Percentiles rank a stretch among this genome's conserved stretches.
Conservation (phyloP, 176 grass and related monocot species). For the Eleusine indica region DNA sequence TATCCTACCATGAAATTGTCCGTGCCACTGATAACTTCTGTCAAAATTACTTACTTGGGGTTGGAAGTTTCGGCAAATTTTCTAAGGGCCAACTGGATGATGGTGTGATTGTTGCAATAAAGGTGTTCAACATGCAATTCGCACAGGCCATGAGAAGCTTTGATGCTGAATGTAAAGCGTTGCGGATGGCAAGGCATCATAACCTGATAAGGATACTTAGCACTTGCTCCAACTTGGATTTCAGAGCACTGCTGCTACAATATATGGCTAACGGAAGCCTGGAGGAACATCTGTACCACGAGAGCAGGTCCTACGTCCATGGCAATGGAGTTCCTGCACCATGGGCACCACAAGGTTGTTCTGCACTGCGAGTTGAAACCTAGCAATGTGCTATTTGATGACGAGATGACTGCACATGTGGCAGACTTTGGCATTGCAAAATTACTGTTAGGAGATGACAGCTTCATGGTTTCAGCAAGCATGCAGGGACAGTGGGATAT, state of each 20-base stretch:
- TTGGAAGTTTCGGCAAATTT: conserved; percentile 5
- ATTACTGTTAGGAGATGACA: background rate
- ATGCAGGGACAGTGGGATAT: conserved; percentile 1
- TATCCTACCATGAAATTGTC: conserved; percentile 5
- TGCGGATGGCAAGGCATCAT: background rate
- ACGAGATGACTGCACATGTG: background rate
- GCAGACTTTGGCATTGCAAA: conserved; percentile 12
- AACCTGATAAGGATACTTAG: conserved; percentile 4
- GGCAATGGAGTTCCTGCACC: conserved; percentile 4
- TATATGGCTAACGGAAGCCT: background rate
- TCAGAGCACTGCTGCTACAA: background rate
- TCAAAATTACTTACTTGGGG: background rate
- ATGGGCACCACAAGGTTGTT: background rate
- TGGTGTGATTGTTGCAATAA: background rate
- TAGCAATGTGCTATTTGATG: conserved; percentile 1
- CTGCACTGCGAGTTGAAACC: conserved; percentile 18
- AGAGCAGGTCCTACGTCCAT: background rate
- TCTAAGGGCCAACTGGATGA: conserved; percentile 1
- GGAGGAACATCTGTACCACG: background rate
- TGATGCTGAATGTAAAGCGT: background rate
- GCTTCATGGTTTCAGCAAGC: background rate
- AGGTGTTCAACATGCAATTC: background rate
- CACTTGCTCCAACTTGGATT: conserved; percentile 1
- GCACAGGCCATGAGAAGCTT: background rate
- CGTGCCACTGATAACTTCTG: background rate